Evolutionary conservation across 495 filamentous ascomycete genomes (phyloP), one percentile per base, ranked within the genome.

Genomic region (Podospora anserina): DNA sequence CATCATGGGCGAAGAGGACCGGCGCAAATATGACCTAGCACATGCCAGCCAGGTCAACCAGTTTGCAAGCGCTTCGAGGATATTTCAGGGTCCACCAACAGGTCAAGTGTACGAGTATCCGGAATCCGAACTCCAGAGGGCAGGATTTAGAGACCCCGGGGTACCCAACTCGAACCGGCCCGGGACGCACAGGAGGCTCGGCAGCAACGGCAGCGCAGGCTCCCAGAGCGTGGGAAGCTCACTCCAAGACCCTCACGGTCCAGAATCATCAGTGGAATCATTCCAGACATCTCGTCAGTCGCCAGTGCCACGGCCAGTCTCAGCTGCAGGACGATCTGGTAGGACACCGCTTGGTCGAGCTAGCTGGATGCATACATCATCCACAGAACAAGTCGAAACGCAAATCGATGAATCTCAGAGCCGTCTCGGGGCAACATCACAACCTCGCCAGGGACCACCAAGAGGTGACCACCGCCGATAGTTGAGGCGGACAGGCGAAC

Each of bases 1-100:
- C 75, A 85, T 96, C 70, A 90, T 95, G 88, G 89, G 87, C 54
- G 90, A 90, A 26, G 90, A 93, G 77, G 91, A 93, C 71, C 82
- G 86, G 32, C 84, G 82, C 68, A 93, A 91, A 74, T 88, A 91
- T 66, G 82, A 86, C 66, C 82, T 90, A 73, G 89, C 89, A 9
- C 88, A 88, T 74, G 85, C 90, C 49, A 85, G 79, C 68, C 88
- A 87, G 61, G 70, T 78, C 20, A 74, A 71, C 65, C 74, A 76
- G 61, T 76, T 78, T 70, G 70, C 77, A 54, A 82, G 80, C 66
- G 83, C 82, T 19, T 84, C 83, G 11, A 83, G 85, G 30, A 82
- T 81, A 39, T 85, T 85, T 57, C 81, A 85, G 68, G 81, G 76
- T 59, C 80, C 84, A 18, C 80, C 82, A 5, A 77, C 77, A 4